A percentile compares a stretch with the other conserved stretches of the same genome.
phyloP scores from a whole-genome alignment of 2,329 filamentous ascomycete species.

The Aureobasidium leucospermi region DNA sequence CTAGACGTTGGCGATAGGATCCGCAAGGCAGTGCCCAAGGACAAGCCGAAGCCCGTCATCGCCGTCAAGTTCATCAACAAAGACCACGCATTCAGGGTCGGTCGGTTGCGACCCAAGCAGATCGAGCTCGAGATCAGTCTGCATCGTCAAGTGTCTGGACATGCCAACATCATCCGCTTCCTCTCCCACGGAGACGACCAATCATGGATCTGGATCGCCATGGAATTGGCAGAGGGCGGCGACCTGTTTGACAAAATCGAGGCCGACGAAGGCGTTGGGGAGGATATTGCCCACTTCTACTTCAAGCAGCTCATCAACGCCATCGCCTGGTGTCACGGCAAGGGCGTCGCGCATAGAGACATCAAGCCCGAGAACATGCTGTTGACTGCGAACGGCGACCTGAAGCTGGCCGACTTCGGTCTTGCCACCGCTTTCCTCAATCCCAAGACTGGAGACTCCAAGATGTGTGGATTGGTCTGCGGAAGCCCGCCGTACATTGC shows the following conservation, averaged over 20 bases:
- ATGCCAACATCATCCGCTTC: conserved; percentile 91
- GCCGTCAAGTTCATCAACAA: conserved; percentile 99
- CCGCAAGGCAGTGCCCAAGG: conserved; percentile 79
- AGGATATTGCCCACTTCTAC: conserved; percentile 94
- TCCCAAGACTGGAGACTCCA: conserved; percentile 62
- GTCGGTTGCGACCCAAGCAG: conserved; percentile 81
- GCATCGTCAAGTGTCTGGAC: conserved; percentile 65
- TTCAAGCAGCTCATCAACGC: conserved; percentile 87
- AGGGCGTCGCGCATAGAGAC: conserved; percentile 81
- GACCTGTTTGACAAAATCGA: conserved; percentile 99
- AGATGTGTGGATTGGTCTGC: conserved; percentile 81
- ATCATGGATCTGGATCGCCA: conserved; percentile 93
- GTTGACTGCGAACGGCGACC: conserved; percentile 70
- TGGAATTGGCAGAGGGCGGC: conserved; percentile 92
- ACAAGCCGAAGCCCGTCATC: conserved; percentile 67
- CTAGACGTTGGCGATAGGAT: conserved; percentile 49
- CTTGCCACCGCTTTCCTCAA: conserved; percentile 91
- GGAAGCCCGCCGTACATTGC: conserved; percentile 96
- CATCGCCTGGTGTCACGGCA: conserved; percentile 91
- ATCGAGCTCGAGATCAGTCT: conserved; percentile 86
- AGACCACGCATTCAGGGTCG: conserved; percentile 81
- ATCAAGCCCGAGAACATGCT: conserved; percentile 85
- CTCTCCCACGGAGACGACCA: conserved; percentile 79
- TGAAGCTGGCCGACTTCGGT: conserved; percentile 96
- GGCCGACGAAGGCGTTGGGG: conserved; percentile 86